These are phyloP conservation scores for Aspergillus hancockii DNA, from an alignment of 495 filamentous ascomycete species.

Conservation along the genomic window DNA sequence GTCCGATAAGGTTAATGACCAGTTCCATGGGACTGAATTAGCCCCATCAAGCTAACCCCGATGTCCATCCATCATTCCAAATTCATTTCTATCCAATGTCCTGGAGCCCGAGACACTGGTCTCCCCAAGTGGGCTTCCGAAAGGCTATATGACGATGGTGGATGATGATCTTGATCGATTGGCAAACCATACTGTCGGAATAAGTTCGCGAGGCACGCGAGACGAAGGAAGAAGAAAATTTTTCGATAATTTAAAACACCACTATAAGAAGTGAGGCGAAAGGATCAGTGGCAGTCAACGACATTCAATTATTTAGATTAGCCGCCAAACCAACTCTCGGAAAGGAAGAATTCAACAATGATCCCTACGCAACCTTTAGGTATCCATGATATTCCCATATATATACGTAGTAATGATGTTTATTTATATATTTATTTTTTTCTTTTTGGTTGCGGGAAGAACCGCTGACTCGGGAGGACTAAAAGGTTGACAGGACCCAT, in stretches of 20 bases:
- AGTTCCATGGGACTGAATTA: constrained; percentile 16
- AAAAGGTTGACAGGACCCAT: constrained; percentile 8
- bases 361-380: too few species aligned
- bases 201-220: constrained; percentile 1
- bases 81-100: constrained; percentile 4
- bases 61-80: constrained; percentile 18
- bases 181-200: constrained; percentile 7
- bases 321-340: background rate
- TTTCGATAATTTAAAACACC: background rate
- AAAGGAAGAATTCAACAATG: background rate
- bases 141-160: background rate
- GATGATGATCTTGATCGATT: constrained; percentile 1
- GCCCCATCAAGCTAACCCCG: background rate
- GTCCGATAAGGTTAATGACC: constrained; percentile 26
- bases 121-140: background rate
- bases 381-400: background rate
- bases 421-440: background rate
- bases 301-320: background rate
- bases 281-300: background rate
- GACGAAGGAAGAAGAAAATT: background rate
- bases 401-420: too few species aligned
- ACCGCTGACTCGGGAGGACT: constrained; percentile 13
- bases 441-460: constrained; percentile 11
- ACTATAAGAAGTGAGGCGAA: background rate
- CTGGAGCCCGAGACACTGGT: constrained; percentile 1